phyloP scores from a whole-genome alignment of 2,329 filamentous ascomycete species.

The Colletotrichum nymphaeae region DNA sequence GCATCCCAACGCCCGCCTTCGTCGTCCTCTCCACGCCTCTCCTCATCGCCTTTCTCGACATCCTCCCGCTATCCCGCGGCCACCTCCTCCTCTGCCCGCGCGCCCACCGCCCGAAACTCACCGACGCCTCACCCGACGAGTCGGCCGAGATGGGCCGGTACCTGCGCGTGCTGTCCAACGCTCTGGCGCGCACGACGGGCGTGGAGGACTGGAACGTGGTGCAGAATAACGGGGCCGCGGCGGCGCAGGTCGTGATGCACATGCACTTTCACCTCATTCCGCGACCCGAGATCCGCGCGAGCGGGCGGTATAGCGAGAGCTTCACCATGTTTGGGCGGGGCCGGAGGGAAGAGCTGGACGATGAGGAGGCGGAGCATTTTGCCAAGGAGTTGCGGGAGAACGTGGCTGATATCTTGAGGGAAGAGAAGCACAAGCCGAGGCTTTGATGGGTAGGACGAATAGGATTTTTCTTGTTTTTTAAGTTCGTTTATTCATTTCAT shows the following conservation, averaged over 20 bases:
- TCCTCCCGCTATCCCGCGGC: slow-evolving; percentile 85
- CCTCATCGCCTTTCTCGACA: slow-evolving; percentile 91
- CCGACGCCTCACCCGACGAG: slow-evolving; percentile 73
- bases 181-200: slow-evolving; percentile 75
- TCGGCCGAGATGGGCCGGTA: slow-evolving; percentile 74
- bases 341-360: slow-evolving; percentile 78
- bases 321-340: slow-evolving; percentile 89
- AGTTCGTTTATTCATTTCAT: slow-evolving; percentile 26
- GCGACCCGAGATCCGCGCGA: slow-evolving; percentile 74
- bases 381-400: slow-evolving; percentile 65
- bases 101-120: slow-evolving; percentile 80
- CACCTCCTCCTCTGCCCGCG: slow-evolving; percentile 88
- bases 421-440: slow-evolving; percentile 47
- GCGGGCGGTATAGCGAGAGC: slow-evolving; percentile 66
- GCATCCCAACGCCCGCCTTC: slow-evolving; percentile 60
- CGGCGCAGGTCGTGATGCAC: slow-evolving; percentile 92
- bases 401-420: slow-evolving; percentile 58
- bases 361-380: slow-evolving; percentile 74
- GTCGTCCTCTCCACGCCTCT: slow-evolving; percentile 82
- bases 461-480: neutral
- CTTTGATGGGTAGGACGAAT: slow-evolving; percentile 42
- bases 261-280: slow-evolving; percentile 97
- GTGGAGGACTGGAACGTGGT: slow-evolving; percentile 94
- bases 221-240: slow-evolving; percentile 92
- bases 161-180: slow-evolving; percentile 79